Evolutionary conservation across 2,329 filamentous ascomycete species (phyloP), one percentile per base, ranked within the genome.

Genomic region (Fusarium hainanense): DNA sequence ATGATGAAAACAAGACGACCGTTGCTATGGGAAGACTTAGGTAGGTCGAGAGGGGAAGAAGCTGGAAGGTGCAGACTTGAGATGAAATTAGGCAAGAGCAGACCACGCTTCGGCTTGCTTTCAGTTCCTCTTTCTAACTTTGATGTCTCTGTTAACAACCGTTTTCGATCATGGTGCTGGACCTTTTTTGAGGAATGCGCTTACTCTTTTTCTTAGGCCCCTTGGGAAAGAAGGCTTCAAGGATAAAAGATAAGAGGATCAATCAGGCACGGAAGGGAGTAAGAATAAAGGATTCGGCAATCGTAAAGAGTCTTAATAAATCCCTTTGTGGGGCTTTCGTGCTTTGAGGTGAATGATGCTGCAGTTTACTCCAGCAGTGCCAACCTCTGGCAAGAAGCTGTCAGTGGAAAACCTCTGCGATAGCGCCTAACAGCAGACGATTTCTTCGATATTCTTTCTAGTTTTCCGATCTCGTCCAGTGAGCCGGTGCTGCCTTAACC

Each of bases 381-480:
- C 46, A 63, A 54, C 58, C 54, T 42, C 68, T 68, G 71, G 56
- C 71, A 68, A 54, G 42, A 60, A 56, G 46, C 48, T 55, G 60
- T 47, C 47, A 58, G 46, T 43, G 27, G 27, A 61, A 58, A 41
- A 34, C 41, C 48, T 56, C 52, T 56, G 52, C 41, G 52, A 52
- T 48, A 50, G 54, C 59, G 51, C 40, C 48, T 42, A 49, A 30
- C 30, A 37, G 25, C 37, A 60, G 28, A 40, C 21, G 16, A 47
- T 56, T 57, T 34, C 32, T 58, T 42, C 28, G 48, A 41, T 41
- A 42, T 18, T 41, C 34, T 51, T 51, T 42, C 34, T 21, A 27
- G 25, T 34, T 18, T 30, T 55, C 32, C 27, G 21, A 32, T n/a
- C 30, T 40, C 28, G 9, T 4, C 21, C 25, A 58, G 43, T n/a